Evolutionary conservation across 2,329 filamentous ascomycete species (phyloP).

Genomic region (Paracoccidioides brasiliensis): DNA sequence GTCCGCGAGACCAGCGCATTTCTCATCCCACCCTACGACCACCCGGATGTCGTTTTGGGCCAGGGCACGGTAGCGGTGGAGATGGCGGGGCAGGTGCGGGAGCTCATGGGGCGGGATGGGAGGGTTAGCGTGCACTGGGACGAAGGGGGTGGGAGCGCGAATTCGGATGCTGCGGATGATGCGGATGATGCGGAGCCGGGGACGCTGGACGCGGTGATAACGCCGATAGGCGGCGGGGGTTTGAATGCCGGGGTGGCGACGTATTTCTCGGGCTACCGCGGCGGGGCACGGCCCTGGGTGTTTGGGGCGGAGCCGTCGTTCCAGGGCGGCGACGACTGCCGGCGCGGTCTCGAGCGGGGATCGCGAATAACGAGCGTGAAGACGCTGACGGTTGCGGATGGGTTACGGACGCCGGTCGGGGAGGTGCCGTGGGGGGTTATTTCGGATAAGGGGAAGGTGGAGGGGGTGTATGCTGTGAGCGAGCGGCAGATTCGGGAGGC

Average conservation of each 20-base stretch:
- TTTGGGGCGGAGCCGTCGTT: slow-evolving; percentile 80
- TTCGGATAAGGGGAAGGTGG: slow-evolving; percentile 55
- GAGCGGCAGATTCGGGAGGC: slow-evolving; percentile 72
- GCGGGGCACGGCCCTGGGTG: slow-evolving; percentile 52
- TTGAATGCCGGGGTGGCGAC: slow-evolving; percentile 75
- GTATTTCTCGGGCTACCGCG: slow-evolving; percentile 47
- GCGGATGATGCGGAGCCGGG: too few species aligned
- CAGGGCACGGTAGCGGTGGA: slow-evolving; percentile 86
- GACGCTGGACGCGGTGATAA: slow-evolving; percentile 56
- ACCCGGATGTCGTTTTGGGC: slow-evolving; percentile 80
- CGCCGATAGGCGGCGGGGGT: slow-evolving; percentile 78
- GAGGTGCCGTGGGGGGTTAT: slow-evolving; percentile 64
- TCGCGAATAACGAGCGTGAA: slow-evolving; percentile 54
- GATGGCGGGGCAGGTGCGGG: slow-evolving; percentile 57
- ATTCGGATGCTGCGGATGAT: too few species aligned
- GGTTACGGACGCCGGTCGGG: slow-evolving; percentile 72
- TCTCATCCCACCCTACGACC: slow-evolving; percentile 81
- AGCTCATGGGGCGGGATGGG: slow-evolving; percentile 33
- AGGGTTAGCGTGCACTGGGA: slow-evolving; percentile 15
- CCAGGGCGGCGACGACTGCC: slow-evolving; percentile 72
- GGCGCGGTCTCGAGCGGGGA: slow-evolving; percentile 53
- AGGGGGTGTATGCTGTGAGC: slow-evolving; percentile 57
- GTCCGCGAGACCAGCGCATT: slow-evolving; percentile 59
- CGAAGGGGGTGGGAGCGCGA: slow-evolving; percentile 2
- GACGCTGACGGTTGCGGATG: slow-evolving; percentile 76